phyloP scores from a whole-genome alignment of 169 alveolate species.

The Cryptosporidium baileyi region DNA sequence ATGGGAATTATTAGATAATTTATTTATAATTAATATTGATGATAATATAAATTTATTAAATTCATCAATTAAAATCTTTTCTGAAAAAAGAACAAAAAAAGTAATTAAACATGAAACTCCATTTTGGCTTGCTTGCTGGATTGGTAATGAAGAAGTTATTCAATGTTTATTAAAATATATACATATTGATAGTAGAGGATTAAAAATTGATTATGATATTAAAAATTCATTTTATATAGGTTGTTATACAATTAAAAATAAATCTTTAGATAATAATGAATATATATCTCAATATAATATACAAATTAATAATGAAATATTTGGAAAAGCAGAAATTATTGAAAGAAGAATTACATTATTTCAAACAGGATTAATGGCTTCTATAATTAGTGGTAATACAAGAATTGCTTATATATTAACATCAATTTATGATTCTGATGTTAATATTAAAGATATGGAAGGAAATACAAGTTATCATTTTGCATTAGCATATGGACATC shows the following conservation, averaged over 20 bases:
- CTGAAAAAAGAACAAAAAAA: constrained; percentile 5
- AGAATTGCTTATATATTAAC: constrained; percentile 77
- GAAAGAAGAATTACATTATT: constrained; percentile 78
- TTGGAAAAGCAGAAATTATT: constrained; percentile 25
- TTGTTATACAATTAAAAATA: not conserved
- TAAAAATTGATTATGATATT: not conserved
- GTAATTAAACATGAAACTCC: constrained; percentile 75
- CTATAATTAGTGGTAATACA: constrained; percentile 82
- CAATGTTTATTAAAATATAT: constrained; percentile 4
- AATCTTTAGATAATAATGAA: not conserved
- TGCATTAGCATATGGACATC: constrained; percentile 71
- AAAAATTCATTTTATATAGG: constrained; percentile 12
- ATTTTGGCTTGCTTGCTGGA: constrained; percentile 77
- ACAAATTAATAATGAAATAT: constrained; percentile 74
- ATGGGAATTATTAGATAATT: not conserved
- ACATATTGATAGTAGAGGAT: constrained; percentile 12
- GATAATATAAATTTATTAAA: not conserved
- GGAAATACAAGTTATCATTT: constrained; percentile 84
- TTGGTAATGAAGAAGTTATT: constrained; percentile 76
- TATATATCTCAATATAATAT: not conserved
- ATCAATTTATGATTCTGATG: constrained; percentile 78
- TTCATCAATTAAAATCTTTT: not conserved
- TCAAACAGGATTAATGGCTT: constrained; percentile 81
- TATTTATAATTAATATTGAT: not conserved
- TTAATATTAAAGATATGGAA: constrained; percentile 78